Conservation (phyloP, 2,329 filamentous ascomycete species). For the Ambrosiella beaveri region DNA sequence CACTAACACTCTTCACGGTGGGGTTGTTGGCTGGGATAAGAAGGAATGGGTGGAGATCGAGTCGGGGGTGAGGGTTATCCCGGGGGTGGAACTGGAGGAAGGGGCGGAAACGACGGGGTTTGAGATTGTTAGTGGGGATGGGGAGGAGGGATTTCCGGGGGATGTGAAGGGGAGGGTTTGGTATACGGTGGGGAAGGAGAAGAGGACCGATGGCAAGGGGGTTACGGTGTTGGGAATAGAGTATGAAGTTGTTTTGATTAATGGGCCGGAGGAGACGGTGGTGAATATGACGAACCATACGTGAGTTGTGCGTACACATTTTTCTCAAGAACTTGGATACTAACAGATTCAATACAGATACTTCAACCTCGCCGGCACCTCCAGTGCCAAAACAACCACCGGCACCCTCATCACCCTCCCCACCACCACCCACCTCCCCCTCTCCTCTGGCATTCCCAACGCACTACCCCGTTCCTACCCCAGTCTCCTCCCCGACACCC, state of each 20-base stretch:
- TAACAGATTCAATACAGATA: conserved; percentile 23
- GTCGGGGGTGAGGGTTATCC: conserved; percentile 31
- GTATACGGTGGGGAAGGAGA: conserved; percentile 60
- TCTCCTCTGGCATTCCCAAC: conserved; percentile 43
- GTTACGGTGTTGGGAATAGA: conserved; percentile 66
- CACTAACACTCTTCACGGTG: conserved; percentile 59
- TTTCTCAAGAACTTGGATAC: not conserved
- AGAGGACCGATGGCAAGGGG: conserved; percentile 36
- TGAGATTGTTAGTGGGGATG: conserved; percentile 44
- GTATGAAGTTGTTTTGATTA: conserved; percentile 71
- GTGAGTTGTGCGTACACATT: not conserved
- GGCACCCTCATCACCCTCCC: conserved; percentile 55
- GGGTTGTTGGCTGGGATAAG: conserved; percentile 64
- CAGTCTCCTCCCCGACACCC: conserved; percentile 44
- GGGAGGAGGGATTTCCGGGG: conserved; percentile 81
- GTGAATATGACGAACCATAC: conserved; percentile 95
- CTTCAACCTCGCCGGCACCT: conserved; percentile 54
- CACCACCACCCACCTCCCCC: conserved; percentile 45
- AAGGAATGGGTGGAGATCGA: conserved; percentile 47
- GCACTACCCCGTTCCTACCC: conserved; percentile 46
- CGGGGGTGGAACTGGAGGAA: conserved; percentile 41
- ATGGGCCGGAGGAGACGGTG: conserved; percentile 69
- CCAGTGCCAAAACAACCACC: conserved; percentile 42
- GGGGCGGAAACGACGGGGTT: conserved; percentile 44
- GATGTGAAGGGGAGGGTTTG: conserved; percentile 60